Conservation (phyloP, 768 basidiomycete species). For the Termitomyces sp. region DNA sequence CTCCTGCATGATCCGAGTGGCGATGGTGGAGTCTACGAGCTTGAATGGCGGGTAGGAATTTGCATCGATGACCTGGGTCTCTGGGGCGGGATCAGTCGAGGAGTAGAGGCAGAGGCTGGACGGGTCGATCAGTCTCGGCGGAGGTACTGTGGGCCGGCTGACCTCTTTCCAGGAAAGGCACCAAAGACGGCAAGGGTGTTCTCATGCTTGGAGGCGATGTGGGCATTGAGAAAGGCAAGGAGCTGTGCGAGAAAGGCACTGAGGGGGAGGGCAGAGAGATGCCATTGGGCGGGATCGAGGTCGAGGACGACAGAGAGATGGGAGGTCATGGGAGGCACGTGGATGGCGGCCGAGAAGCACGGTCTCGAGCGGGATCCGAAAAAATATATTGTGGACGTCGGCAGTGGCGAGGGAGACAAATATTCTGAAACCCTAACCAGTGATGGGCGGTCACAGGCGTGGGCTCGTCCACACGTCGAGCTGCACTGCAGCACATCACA, state of each 20-base stretch:
- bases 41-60: slow-evolving; percentile 87
- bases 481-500: slow-evolving; percentile 8
- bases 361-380: slow-evolving; percentile 10
- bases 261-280: slow-evolving; percentile 67
- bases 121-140: slow-evolving; percentile 4
- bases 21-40: slow-evolving; percentile 66
- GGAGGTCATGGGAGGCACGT: slow-evolving; percentile 13
- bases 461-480: neutral
- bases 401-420: slow-evolving; percentile 5
- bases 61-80: slow-evolving; percentile 52
- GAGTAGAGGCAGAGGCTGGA: slow-evolving; percentile 77
- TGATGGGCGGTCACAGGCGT: neutral
- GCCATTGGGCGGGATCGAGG: slow-evolving; percentile 86
- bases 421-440: slow-evolving; percentile 8
- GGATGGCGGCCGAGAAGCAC: slow-evolving; percentile 3
- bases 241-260: slow-evolving; percentile 78
- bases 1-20: slow-evolving; percentile 59
- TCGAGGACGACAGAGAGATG: slow-evolving; percentile 87
- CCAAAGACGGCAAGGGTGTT: slow-evolving; percentile 92
- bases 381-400: slow-evolving; percentile 14
- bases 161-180: slow-evolving; percentile 85
- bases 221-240: slow-evolving; percentile 89
- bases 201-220: slow-evolving; percentile 87
- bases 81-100: slow-evolving; percentile 46
- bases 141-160: neutral